These are phyloP conservation scores for Flaveria brownii DNA, from an alignment of 129 eudicot genomes.

Conservation along the genomic window DNA sequence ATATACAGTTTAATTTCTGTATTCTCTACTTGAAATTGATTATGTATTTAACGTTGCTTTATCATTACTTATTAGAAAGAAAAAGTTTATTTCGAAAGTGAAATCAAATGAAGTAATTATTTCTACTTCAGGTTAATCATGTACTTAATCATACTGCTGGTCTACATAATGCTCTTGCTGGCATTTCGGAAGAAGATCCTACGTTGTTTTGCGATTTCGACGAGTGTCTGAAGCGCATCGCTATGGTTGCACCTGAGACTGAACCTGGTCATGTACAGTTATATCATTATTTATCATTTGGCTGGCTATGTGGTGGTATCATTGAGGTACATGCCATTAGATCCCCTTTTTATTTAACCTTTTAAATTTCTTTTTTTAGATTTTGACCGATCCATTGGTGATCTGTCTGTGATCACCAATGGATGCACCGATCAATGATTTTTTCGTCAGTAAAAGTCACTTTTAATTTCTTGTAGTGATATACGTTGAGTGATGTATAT, in stretches of 20 bases:
- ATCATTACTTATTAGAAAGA: too few relatives aligned
- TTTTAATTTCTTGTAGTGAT: background rate
- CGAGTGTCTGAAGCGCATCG: constrained; percentile 63
- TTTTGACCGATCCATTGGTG: too few relatives aligned
- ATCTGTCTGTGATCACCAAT: background rate
- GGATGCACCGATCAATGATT: background rate
- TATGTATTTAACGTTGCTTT: too few relatives aligned
- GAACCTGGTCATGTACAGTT: constrained; percentile 76
- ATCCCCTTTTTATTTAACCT: background rate
- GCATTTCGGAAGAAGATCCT: constrained; percentile 57
- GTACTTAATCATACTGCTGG: constrained; percentile 95
- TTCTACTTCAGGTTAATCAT: constrained; percentile 57
- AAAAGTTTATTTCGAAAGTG: background rate
- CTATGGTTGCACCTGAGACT: constrained; percentile 62
- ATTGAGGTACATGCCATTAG: constrained; percentile 58
- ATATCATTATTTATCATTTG: constrained; percentile 86
- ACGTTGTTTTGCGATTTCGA: constrained; percentile 62
- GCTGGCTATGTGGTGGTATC: constrained; percentile 96
- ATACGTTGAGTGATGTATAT: background rate
- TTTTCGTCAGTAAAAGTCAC: background rate
- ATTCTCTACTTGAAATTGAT: too few relatives aligned
- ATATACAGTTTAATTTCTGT: too few relatives aligned
- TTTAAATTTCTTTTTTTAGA: too few relatives aligned
- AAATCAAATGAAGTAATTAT: background rate
- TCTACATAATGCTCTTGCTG: constrained; percentile 74